Base-by-base conservation (phyloP, 768 basidiomycete species). In the Mycena galopus region DNA sequence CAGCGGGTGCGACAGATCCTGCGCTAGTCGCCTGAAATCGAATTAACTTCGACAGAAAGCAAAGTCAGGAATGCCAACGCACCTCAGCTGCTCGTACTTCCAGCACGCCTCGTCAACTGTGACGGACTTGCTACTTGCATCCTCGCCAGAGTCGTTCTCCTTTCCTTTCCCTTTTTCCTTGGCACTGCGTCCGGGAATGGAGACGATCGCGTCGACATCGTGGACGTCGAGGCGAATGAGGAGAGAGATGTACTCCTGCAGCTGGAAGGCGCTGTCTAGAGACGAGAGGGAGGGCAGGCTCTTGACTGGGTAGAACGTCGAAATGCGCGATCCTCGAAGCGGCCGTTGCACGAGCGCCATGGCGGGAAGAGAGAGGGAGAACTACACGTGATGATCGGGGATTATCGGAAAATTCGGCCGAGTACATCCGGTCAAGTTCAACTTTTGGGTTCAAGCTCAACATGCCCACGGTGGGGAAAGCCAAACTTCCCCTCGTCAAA, bases 171-270 rank as follows among this genome's bases (percentile, higher is more conserved):
- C 81, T 75, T 72, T 80, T 33, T 81, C 80, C 25, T 2, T 82
- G 16, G 50, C 50, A 12, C 5, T 81, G 77, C 81, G 23, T 72
- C 42, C 63, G 53, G 97, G 97, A 0, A 97, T 82, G 35, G 92
- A 86, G 0, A 96, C 91, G 50, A 99, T 93, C 9, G 88, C 81
- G 47, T 94, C 90, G 23, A 99, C 93, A 79, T 98, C 94, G 82
- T 97, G 95, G 0, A 96, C 93, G 82, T 98, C 92, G 30, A 89
- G 85, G 19, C 93, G 90, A 69, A 97, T 94, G 73, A 97, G 90
- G 33, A 95, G 86, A 1, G 96, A 93, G 55, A 99, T 94, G 82
- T 96, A 97, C 79, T 99, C 97, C 77, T 97, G 96, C 9, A 97
- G 88, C 79, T 97, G 96, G 79, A 97, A 98, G 0, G 96, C 95